These are phyloP conservation scores for Excoecaria agallocha DNA, from an alignment of 345 rosid genomes.

Conservation along the genomic window DNA sequence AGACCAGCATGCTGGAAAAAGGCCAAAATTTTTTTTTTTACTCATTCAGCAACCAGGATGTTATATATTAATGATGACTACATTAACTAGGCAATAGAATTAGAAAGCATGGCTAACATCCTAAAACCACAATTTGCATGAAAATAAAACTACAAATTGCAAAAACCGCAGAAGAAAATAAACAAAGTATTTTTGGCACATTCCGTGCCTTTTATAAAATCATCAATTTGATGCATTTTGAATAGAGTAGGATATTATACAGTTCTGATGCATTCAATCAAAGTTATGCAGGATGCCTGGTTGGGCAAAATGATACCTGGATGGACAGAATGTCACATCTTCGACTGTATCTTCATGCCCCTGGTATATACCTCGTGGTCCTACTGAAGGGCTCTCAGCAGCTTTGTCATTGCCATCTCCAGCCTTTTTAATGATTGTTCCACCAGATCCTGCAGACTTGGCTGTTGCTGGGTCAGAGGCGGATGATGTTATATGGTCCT, in stretches of 20 bases:
- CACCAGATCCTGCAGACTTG: constrained; percentile 71
- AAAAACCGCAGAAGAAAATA: background rate
- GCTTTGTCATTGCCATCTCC: constrained; percentile 68
- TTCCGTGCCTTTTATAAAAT: background rate
- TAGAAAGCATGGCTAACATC: background rate
- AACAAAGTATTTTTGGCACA: too few species aligned
- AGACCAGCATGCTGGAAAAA: background rate
- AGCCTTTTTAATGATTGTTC: constrained; percentile 63
- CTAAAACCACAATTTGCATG: background rate
- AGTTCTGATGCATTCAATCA: background rate
- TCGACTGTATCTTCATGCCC: constrained; percentile 99
- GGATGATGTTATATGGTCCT: constrained; percentile 81
- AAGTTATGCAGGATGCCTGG: constrained; percentile 56
- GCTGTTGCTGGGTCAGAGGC: constrained; percentile 56
- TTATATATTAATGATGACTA: background rate
- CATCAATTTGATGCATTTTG: background rate
- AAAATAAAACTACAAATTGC: background rate
- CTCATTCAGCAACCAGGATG: background rate
- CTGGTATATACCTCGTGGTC: constrained; percentile 87
- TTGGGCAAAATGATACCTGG: constrained; percentile 95
- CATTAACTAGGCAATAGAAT: background rate
- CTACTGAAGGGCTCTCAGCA: constrained; percentile 66
- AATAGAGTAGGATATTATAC: background rate
- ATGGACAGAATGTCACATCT: constrained; percentile 93
- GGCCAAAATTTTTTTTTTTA: background rate